Evolutionary conservation across 352 stramenopile species (phyloP), one percentile per base, ranked within the genome.

Genomic region (Phytophthora cryptogea): DNA sequence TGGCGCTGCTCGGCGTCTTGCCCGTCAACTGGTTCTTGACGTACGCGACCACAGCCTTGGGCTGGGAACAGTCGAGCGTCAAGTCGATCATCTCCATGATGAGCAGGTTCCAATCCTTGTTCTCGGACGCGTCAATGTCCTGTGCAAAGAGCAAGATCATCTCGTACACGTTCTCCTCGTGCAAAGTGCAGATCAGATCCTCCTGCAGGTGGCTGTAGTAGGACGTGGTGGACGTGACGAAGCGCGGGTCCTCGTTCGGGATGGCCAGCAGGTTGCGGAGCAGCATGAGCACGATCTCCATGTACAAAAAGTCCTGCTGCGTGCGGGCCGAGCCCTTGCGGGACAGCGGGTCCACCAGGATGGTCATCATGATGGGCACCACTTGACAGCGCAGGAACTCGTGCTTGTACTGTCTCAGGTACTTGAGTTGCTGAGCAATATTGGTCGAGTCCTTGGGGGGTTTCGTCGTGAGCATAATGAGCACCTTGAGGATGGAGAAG

Each of bases 401-500:
- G 63, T 89, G 68, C 56, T 96, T 96, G 74, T 96, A 96, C 28
- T 78, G 76, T 26, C 84, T 65, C 8, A 96, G 58, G 54, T 91
- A 93, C 67, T 83, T 83, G 32, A 94, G 62, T 51, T 96, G 86
- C 51, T 92, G 72, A 7, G 83, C 78, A 28, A 94, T 76, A 52
- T 94, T 88, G 39, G 74, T 88, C 31, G 86, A 94, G 41, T 95
- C 84, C 20, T 74, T 76, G 4, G 83, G 52, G 1, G 86, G 88
- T 41, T 90, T 90, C 85, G 92, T 96, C 2, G 88, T 96, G 33
- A 96, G 74, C 88, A 96, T 95, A 23, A 95, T 86, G 35, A 96
- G 79, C 54, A 96, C 86, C 58, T 96, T 96, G 14, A 95, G 68
- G 55, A 96, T 90, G 27, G 88, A 95, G 42, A 95, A 92, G 10